These are phyloP conservation scores for Cairneyella variabilis DNA, from an alignment of 495 filamentous ascomycete species.

Conservation along the genomic window DNA sequence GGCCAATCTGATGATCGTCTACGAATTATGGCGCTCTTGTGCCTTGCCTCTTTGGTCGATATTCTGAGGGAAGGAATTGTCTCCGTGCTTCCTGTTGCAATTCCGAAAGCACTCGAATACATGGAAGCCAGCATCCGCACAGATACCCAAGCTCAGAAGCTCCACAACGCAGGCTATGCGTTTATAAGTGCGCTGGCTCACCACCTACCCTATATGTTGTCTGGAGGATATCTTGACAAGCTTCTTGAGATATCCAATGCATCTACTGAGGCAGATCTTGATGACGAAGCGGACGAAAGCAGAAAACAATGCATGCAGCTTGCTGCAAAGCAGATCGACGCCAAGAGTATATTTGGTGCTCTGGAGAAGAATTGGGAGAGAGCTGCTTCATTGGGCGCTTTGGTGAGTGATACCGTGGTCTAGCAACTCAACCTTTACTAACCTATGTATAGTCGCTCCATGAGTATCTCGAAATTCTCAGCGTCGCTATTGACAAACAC, in stretches of 20 bases:
- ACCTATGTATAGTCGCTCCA: slow-evolving; percentile 50
- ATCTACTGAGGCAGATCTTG: slow-evolving; percentile 56
- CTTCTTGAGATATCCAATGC: slow-evolving; percentile 64
- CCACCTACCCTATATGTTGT: slow-evolving; percentile 82
- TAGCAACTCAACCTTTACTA: background rate
- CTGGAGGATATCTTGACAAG: slow-evolving; percentile 62
- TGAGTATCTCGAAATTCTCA: slow-evolving; percentile 64
- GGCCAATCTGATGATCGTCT: slow-evolving; percentile 67
- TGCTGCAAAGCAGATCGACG: slow-evolving; percentile 67
- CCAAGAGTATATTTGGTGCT: slow-evolving; percentile 60
- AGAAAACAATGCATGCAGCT: slow-evolving; percentile 65
- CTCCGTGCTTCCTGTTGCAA: slow-evolving; percentile 70
- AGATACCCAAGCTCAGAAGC: slow-evolving; percentile 47
- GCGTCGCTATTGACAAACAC: slow-evolving; percentile 66
- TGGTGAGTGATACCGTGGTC: slow-evolving; percentile 38
- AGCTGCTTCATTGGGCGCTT: slow-evolving; percentile 54
- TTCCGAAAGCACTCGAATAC: slow-evolving; percentile 65
- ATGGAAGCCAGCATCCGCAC: slow-evolving; percentile 57
- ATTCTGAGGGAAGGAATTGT: slow-evolving; percentile 82
- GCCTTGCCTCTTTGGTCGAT: slow-evolving; percentile 81
- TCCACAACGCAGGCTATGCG: slow-evolving; percentile 79
- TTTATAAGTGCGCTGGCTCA: slow-evolving; percentile 75
- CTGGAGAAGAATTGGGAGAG: slow-evolving; percentile 65
- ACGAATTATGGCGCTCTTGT: slow-evolving; percentile 77
- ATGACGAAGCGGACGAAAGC: slow-evolving; percentile 54